These are phyloP conservation scores for Cladosporium sp. DNA, from an alignment of 2,329 filamentous ascomycete species.

Conservation along the genomic window DNA sequence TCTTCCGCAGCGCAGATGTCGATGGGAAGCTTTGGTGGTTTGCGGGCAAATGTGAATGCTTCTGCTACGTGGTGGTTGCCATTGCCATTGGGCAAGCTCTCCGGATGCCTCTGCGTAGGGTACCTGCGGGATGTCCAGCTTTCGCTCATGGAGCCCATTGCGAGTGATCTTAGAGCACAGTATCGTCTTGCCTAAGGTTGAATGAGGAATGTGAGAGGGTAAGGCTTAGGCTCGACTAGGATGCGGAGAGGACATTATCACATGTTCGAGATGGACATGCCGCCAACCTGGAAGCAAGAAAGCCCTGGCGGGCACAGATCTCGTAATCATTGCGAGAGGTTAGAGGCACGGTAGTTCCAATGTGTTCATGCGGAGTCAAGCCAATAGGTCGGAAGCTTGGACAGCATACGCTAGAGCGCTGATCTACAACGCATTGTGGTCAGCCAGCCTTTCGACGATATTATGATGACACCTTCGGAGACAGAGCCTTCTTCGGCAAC, in stretches of 20 bases:
- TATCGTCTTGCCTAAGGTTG: not conserved
- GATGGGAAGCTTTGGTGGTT: constrained; percentile 4
- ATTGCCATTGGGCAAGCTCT: not conserved
- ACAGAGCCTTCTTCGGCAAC: not conserved
- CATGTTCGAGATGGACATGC: not conserved
- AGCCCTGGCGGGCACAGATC: not conserved
- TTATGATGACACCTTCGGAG: not conserved
- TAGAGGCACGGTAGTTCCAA: not conserved
- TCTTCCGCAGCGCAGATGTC: constrained; percentile 5
- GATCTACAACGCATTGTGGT: not conserved
- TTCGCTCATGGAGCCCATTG: not conserved
- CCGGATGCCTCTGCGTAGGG: constrained; percentile 6
- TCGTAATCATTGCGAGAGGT: not conserved
- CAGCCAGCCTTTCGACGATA: not conserved
- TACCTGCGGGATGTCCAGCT: not conserved
- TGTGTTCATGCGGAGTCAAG: not conserved
- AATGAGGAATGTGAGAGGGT: not conserved
- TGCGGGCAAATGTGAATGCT: constrained; percentile 10
- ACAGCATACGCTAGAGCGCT: not conserved
- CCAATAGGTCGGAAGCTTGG: constrained; percentile 14
- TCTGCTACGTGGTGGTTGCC: not conserved
- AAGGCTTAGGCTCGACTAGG: not conserved
- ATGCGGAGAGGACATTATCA: not conserved
- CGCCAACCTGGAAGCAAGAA: too few species aligned
- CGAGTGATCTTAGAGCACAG: not conserved